Conservation (phyloP, 2,329 filamentous ascomycete species). For the Trichoderma citrinoviride region DNA sequence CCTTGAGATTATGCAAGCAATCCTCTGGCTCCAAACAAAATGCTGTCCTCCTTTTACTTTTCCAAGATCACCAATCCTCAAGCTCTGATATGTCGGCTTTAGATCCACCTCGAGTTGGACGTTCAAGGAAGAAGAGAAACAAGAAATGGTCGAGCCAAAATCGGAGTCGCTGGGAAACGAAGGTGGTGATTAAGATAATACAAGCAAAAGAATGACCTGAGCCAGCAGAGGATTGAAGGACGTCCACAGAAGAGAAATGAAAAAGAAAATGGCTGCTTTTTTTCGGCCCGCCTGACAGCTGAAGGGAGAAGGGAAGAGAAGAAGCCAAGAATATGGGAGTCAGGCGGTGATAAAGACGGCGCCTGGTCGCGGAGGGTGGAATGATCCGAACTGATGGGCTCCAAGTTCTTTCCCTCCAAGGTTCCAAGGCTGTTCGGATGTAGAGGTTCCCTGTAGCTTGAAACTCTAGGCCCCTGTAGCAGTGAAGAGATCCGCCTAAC, state of each 20-base stretch:
- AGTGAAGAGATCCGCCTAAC: slow-evolving; percentile 14
- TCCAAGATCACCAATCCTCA: neutral
- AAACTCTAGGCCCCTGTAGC: slow-evolving; percentile 20
- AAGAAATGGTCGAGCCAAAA: slow-evolving; percentile 6
- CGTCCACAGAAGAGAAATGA: slow-evolving; percentile 23
- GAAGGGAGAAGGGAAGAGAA: slow-evolving; percentile 25
- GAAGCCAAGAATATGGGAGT: slow-evolving; percentile 15
- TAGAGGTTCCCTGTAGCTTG: slow-evolving; percentile 19
- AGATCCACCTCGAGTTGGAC: neutral
- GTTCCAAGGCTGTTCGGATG: slow-evolving; percentile 12
- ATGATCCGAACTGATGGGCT: slow-evolving; percentile 3
- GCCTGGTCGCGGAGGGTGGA: slow-evolving; percentile 11
- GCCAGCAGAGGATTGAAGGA: slow-evolving; percentile 49
- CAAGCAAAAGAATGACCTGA: slow-evolving; percentile 48
- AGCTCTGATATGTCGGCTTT: neutral
- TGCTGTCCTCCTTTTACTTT: neutral
- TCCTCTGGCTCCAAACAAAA: neutral
- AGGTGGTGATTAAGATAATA: slow-evolving; percentile 23
- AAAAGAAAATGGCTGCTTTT: slow-evolving; percentile 23
- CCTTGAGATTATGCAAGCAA: neutral
- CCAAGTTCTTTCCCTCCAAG: neutral
- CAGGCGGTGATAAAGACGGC: slow-evolving; percentile 18
- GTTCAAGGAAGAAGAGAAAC: slow-evolving; percentile 8
- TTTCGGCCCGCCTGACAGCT: slow-evolving; percentile 26
- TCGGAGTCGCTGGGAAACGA: slow-evolving; percentile 18